phyloP scores from a whole-genome alignment of 352 stramenopile species.

The Pythium rhizo-oryzae region DNA sequence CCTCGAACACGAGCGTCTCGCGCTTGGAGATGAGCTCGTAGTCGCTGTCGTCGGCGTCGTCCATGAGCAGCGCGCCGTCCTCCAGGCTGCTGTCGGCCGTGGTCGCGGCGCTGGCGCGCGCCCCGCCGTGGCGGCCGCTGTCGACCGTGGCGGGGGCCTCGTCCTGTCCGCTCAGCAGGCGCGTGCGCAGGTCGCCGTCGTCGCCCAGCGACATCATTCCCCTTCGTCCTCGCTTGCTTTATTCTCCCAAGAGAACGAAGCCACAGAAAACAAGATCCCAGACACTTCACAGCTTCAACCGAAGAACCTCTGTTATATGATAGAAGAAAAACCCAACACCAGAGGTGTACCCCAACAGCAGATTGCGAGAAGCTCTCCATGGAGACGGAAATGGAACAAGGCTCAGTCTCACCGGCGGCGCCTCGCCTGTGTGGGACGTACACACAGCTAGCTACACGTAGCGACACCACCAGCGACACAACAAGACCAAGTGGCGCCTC shows the following conservation, averaged over 20 bases:
- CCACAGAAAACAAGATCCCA: neutral
- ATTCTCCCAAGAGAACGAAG: neutral
- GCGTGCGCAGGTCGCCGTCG: constrained; percentile 32
- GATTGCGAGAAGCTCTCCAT: too few relatives aligned
- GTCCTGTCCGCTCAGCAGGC: constrained; percentile 26
- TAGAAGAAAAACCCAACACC: neutral
- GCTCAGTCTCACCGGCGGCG: too few relatives aligned
- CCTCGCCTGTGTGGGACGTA: too few relatives aligned
- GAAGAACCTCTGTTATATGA: neutral
- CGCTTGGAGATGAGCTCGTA: constrained; percentile 76
- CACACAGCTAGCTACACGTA: neutral
- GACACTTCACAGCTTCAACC: neutral
- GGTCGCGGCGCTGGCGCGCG: neutral
- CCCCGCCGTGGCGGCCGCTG: neutral
- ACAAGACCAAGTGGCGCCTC: too few relatives aligned
- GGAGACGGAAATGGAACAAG: too few relatives aligned
- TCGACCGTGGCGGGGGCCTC: neutral
- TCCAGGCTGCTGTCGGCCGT: neutral
- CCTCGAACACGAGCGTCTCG: constrained; percentile 81
- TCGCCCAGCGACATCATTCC: constrained; percentile 38
- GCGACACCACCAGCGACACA: too few relatives aligned
- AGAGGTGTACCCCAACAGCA: neutral
- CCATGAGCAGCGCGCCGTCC: constrained; percentile 20
- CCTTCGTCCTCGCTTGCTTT: too few relatives aligned
- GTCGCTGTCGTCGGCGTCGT: constrained; percentile 40